Conservation (phyloP, 2,329 filamentous ascomycete genomes). For the Leptographium wingfieldii region DNA sequence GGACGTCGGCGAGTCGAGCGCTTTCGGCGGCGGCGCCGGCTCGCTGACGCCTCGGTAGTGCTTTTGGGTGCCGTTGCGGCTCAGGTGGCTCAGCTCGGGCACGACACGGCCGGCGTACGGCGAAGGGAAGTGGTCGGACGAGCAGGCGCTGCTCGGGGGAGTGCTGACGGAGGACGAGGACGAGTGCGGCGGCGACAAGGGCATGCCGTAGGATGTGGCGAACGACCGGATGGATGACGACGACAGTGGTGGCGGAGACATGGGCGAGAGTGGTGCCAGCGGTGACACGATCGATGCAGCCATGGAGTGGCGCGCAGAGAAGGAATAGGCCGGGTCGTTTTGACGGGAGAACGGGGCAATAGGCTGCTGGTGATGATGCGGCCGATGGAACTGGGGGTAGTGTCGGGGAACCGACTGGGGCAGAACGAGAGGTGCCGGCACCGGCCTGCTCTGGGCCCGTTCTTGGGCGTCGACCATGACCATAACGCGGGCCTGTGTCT, state of each 20-base stretch:
- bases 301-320: constrained; percentile 5
- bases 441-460: neutral
- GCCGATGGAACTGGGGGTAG: constrained; percentile 7
- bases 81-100: constrained; percentile 25
- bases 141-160: neutral
- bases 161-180: constrained; percentile 3
- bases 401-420: neutral
- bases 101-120: constrained; percentile 10
- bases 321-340: neutral
- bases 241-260: neutral
- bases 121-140: neutral
- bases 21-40: constrained; percentile 7
- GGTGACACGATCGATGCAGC: neutral
- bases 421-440: neutral
- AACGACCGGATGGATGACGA: constrained; percentile 2
- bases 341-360: neutral
- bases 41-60: constrained; percentile 2
- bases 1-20: constrained; percentile 12
- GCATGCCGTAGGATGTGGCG: neutral
- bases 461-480: constrained; percentile 8
- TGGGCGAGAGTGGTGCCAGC: neutral
- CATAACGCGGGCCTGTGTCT: constrained; percentile 3
- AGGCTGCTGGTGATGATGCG: neutral
- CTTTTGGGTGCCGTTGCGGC: neutral
- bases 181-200: constrained; percentile 1